These are phyloP conservation scores for Apiotrichum siamense DNA, from an alignment of 1,284 basidiomycete species.

Conservation along the genomic window DNA sequence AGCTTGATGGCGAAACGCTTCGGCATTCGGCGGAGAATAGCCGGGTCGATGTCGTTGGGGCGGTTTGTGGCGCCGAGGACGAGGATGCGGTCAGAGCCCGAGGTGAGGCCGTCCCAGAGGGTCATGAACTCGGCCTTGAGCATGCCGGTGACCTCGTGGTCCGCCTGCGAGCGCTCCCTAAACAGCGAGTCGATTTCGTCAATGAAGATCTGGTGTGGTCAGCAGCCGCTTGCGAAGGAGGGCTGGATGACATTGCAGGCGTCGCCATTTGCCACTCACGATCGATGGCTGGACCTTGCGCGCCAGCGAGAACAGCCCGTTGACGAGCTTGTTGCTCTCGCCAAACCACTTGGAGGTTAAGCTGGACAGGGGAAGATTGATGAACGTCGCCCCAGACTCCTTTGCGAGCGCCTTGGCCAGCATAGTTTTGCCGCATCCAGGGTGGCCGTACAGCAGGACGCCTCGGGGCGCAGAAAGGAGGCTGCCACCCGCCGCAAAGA, in stretches of 20 bases:
- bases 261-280: too few relatives aligned
- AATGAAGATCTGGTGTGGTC: conserved; percentile 58
- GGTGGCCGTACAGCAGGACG: conserved; percentile 81
- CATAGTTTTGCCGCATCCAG: conserved; percentile 93
- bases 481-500: conserved; percentile 69
- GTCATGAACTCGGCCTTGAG: conserved; percentile 99
- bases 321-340: conserved; percentile 95
- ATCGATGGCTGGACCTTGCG: conserved; percentile 68
- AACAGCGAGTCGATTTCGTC: conserved; percentile 85
- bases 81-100: conserved; percentile 70
- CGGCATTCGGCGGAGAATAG: conserved; percentile 92
- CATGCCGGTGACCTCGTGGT: conserved; percentile 98
- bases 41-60: conserved; percentile 78
- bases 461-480: conserved; percentile 55
- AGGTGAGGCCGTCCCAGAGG: conserved; percentile 96
- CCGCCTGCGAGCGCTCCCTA: conserved; percentile 73
- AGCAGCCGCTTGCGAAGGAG: neutral
- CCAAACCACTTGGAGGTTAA: conserved; percentile 91
- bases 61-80: conserved; percentile 95
- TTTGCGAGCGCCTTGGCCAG: conserved; percentile 91
- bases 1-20: conserved; percentile 90
- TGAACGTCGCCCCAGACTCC: conserved; percentile 94
- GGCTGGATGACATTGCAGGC: too few relatives aligned
- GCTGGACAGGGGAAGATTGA: conserved; percentile 67
- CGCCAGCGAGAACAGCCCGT: conserved; percentile 71